A percentile compares a stretch with the other conserved stretches of the same genome.
Conservation (phyloP, 2,329 filamentous ascomycete species). For the Paradendryphiella salina region DNA sequence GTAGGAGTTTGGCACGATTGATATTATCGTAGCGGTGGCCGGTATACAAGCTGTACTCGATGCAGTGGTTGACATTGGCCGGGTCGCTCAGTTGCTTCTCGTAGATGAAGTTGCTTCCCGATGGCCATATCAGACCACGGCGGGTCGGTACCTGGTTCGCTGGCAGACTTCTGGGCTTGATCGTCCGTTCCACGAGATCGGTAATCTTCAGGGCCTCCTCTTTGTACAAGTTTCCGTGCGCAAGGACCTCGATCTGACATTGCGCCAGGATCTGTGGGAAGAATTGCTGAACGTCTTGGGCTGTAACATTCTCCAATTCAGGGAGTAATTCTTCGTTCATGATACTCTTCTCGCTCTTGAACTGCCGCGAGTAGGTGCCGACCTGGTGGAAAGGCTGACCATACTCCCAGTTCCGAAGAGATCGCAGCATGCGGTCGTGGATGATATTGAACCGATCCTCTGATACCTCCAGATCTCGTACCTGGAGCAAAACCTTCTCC, state of each 20-base stretch:
- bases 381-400: slow-evolving; percentile 90
- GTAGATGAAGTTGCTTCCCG: slow-evolving; percentile 82
- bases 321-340: slow-evolving; percentile 77
- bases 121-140: slow-evolving; percentile 75
- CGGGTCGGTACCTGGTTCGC: slow-evolving; percentile 77
- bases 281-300: slow-evolving; percentile 74
- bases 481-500: slow-evolving; percentile 82
- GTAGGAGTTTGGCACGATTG: slow-evolving; percentile 73
- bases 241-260: slow-evolving; percentile 83
- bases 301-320: slow-evolving; percentile 74
- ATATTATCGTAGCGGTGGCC: slow-evolving; percentile 61
- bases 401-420: slow-evolving; percentile 83
- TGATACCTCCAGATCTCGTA: slow-evolving; percentile 81
- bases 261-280: slow-evolving; percentile 80
- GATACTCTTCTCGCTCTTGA: slow-evolving; percentile 75
- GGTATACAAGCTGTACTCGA: slow-evolving; percentile 53
- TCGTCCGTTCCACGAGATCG: slow-evolving; percentile 74
- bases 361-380: slow-evolving; percentile 77
- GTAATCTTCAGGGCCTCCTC: slow-evolving; percentile 87
- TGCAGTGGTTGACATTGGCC: slow-evolving; percentile 71
- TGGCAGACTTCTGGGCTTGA: slow-evolving; percentile 75
- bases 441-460: slow-evolving; percentile 89
- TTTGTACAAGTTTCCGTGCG: slow-evolving; percentile 91
- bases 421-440: slow-evolving; percentile 78
- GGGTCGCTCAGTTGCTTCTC: slow-evolving; percentile 79